Percentiles rank a stretch among this genome's conserved stretches.
Evolutionary conservation across 805 yeast species (phyloP).

Genomic region (Wickerhamiella hasegawae): DNA sequence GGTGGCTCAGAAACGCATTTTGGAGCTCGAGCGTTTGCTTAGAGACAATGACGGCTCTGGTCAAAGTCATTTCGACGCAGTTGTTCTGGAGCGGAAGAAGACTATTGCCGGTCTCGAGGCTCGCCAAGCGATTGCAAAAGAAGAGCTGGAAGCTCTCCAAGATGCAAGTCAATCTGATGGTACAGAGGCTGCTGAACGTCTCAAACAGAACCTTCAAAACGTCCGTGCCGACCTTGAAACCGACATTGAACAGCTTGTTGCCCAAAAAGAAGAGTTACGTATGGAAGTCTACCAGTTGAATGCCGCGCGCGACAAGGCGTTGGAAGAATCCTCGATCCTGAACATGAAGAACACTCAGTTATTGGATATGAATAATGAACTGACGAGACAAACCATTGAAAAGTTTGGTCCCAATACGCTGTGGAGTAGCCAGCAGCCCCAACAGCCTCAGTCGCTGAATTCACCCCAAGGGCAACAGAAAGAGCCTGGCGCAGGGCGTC

Average conservation of each 20-base stretch:
- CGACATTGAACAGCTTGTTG: constrained; percentile 28
- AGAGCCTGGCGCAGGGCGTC: too few species aligned
- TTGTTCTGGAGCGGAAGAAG: constrained; percentile 16
- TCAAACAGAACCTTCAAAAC: constrained; percentile 30
- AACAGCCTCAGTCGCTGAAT: background rate
- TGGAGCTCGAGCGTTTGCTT: constrained; percentile 16
- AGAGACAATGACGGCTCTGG: background rate
- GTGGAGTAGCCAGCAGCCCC: constrained; percentile 5
- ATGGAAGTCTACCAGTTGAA: constrained; percentile 18
- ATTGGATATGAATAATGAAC: constrained; percentile 24
- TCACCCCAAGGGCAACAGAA: too few species aligned
- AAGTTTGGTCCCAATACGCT: constrained; percentile 16
- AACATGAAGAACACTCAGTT: constrained; percentile 22
- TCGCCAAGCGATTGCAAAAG: constrained; percentile 17
- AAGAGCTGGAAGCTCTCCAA: constrained; percentile 29
- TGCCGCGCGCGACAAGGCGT: constrained; percentile 14
- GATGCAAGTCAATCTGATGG: constrained; percentile 17
- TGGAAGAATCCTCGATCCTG: constrained; percentile 20
- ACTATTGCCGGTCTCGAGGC: constrained; percentile 25
- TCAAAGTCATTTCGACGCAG: constrained; percentile 5
- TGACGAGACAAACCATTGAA: constrained; percentile 21
- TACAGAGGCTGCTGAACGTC: constrained; percentile 26
- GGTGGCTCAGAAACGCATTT: constrained; percentile 17
- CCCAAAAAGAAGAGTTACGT: constrained; percentile 16
- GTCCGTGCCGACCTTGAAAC: constrained; percentile 31